phyloP scores from a whole-genome alignment of 495 filamentous ascomycete species.

The Aspergillus affinis region DNA sequence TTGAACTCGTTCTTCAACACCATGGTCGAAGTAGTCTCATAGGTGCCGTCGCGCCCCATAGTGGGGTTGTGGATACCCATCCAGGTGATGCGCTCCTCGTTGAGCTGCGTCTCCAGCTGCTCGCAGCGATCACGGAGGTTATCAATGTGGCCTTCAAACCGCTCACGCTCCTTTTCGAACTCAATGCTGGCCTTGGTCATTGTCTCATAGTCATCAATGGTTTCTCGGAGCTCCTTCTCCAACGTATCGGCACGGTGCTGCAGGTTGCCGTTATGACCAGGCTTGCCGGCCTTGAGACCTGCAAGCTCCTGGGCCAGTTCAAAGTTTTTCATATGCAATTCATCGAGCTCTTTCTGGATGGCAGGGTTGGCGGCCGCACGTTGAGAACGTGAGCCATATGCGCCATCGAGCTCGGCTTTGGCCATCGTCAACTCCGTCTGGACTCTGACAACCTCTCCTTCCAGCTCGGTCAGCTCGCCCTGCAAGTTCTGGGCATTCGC shows the following conservation, averaged over 20 bases:
- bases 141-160: constrained; percentile 73
- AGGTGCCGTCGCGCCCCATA: constrained; percentile 43
- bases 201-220: constrained; percentile 79
- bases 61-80: constrained; percentile 62
- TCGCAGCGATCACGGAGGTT: constrained; percentile 68
- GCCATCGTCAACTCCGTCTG: constrained; percentile 91
- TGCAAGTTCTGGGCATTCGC: constrained; percentile 52
- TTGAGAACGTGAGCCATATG: constrained; percentile 77
- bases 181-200: constrained; percentile 84
- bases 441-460: constrained; percentile 78
- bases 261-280: constrained; percentile 44
- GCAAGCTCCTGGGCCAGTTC: constrained; percentile 60
- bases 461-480: constrained; percentile 69
- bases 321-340: constrained; percentile 59
- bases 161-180: constrained; percentile 80
- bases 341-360: constrained; percentile 64
- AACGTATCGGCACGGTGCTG: constrained; percentile 60
- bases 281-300: constrained; percentile 44
- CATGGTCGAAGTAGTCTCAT: constrained; percentile 66
- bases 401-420: constrained; percentile 91
- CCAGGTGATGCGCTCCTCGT: constrained; percentile 70
- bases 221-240: constrained; percentile 77
- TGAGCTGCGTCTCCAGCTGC: constrained; percentile 62
- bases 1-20: constrained; percentile 81
- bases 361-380: constrained; percentile 70